phyloP scores from a whole-genome alignment of 2,329 filamentous ascomycete species.

The Ophiostoma fasciatum region DNA sequence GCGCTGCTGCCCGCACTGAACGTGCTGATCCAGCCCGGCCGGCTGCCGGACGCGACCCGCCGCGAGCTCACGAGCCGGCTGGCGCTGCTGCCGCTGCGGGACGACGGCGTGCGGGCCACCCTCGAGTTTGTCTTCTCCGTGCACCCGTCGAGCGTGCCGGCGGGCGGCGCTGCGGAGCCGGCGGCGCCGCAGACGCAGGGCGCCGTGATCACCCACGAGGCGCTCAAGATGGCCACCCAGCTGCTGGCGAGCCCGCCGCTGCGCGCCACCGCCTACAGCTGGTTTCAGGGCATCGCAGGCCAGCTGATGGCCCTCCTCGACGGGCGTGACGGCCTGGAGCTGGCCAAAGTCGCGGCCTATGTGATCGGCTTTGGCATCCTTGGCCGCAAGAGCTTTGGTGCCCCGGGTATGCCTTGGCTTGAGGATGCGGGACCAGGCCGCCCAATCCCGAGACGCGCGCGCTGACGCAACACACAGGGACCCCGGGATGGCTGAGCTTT shows the following conservation, averaged over 20 bases:
- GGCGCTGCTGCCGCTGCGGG: slow-evolving; percentile 44
- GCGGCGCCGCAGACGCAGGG: slow-evolving; percentile 37
- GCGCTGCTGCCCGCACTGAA: slow-evolving; percentile 46
- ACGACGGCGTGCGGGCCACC: slow-evolving; percentile 49
- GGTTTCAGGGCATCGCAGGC: slow-evolving; percentile 44
- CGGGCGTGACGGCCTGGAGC: slow-evolving; percentile 39
- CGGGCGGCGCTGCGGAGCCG: slow-evolving; percentile 18
- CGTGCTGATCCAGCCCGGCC: slow-evolving; percentile 45
- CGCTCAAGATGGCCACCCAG: slow-evolving; percentile 46
- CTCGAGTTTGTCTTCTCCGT: slow-evolving; percentile 59
- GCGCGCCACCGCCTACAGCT: slow-evolving; percentile 36
- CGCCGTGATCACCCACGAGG: slow-evolving; percentile 53
- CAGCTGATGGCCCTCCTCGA: slow-evolving; percentile 50
- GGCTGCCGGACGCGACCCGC: slow-evolving; percentile 45
- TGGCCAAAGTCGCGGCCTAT: slow-evolving; percentile 43
- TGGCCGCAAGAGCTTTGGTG: slow-evolving; percentile 46
- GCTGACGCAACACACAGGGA: slow-evolving; percentile 20
- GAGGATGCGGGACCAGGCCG: not conserved
- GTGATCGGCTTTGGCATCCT: slow-evolving; percentile 53
- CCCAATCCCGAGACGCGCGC: not conserved
- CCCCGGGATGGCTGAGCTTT: slow-evolving; percentile 47
- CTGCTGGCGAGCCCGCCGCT: slow-evolving; percentile 46
- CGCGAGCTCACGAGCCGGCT: slow-evolving; percentile 40
- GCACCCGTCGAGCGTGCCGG: slow-evolving; percentile 37
- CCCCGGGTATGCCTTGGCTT: slow-evolving; percentile 32